These are phyloP conservation scores for Stromatinia cepivora DNA, from an alignment of 2,329 filamentous ascomycete species.

Conservation along the genomic window DNA sequence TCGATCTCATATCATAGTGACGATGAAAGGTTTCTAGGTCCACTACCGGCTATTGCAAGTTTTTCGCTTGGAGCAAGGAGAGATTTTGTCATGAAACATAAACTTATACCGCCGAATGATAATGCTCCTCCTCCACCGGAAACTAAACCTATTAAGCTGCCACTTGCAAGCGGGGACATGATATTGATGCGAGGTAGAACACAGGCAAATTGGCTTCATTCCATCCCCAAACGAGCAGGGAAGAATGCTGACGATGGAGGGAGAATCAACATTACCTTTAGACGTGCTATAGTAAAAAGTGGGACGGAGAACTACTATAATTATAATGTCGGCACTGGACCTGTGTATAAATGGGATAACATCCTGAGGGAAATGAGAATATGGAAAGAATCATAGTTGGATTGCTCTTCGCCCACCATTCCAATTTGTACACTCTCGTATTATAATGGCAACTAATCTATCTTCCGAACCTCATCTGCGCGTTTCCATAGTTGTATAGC, in stretches of 20 bases:
- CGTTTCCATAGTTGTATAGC: conserved; percentile 79
- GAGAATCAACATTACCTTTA: conserved; percentile 76
- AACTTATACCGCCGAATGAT: conserved; percentile 51
- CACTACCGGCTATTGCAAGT: conserved; percentile 70
- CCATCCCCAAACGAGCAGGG: conserved; percentile 71
- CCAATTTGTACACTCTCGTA: conserved; percentile 1
- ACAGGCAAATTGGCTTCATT: conserved; percentile 76
- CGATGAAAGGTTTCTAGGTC: conserved; percentile 74
- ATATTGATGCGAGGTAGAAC: conserved; percentile 73
- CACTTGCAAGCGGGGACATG: conserved; percentile 71
- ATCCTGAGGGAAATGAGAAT: conserved; percentile 47
- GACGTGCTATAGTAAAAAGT: conserved; percentile 66
- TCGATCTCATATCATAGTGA: conserved; percentile 80
- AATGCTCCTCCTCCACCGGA: conserved; percentile 34
- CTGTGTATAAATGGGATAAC: conserved; percentile 67
- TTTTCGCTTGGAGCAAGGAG: conserved; percentile 70
- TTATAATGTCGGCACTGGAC: conserved; percentile 75
- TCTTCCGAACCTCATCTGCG: conserved; percentile 73
- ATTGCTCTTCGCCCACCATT: conserved; percentile 16
- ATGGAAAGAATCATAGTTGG: conserved; percentile 32
- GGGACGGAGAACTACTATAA: conserved; percentile 83
- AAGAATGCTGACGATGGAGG: conserved; percentile 62
- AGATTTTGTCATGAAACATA: conserved; percentile 80
- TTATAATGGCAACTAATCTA: conserved; percentile 28
- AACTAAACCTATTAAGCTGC: conserved; percentile 51